phyloP scores from a whole-genome alignment of 2,329 filamentous ascomycete species.

The Fonsecaea erecta region DNA sequence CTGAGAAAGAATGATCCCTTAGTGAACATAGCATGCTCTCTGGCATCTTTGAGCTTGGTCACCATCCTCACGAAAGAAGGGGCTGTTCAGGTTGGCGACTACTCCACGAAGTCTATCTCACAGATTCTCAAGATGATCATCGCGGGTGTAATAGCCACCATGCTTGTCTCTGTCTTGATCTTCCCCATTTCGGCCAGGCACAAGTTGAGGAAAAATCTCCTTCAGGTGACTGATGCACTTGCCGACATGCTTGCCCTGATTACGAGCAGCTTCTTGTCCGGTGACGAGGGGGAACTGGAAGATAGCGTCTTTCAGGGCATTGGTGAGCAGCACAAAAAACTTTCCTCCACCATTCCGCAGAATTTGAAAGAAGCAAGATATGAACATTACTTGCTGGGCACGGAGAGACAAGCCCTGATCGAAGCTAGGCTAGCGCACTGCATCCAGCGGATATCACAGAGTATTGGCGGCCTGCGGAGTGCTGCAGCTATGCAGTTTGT shows the following conservation, averaged over 20 bases:
- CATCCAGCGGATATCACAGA: conserved; percentile 82
- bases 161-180: conserved; percentile 75
- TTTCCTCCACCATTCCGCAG: conserved; percentile 72
- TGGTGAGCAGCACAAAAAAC: conserved; percentile 66
- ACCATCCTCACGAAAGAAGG: conserved; percentile 90
- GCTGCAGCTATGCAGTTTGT: conserved; percentile 88
- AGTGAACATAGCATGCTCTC: conserved; percentile 81
- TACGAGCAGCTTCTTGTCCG: conserved; percentile 80
- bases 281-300: conserved; percentile 76
- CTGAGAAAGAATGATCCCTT: conserved; percentile 76
- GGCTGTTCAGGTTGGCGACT: conserved; percentile 78
- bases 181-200: conserved; percentile 78
- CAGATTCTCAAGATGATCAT: conserved; percentile 83
- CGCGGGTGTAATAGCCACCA: conserved; percentile 74
- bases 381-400: conserved; percentile 82
- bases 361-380: conserved; percentile 84
- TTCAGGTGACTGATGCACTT: conserved; percentile 73
- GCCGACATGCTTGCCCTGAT: conserved; percentile 82
- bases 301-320: conserved; percentile 68
- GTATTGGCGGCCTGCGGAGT: conserved; percentile 86
- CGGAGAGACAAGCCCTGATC: conserved; percentile 76
- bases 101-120: conserved; percentile 78
- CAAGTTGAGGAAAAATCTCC: conserved; percentile 74
- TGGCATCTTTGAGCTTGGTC: conserved; percentile 86
- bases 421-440: conserved; percentile 82